Base-by-base conservation (phyloP, 176 grass and related monocot genomes). In the Ensete glaucum region DNA sequence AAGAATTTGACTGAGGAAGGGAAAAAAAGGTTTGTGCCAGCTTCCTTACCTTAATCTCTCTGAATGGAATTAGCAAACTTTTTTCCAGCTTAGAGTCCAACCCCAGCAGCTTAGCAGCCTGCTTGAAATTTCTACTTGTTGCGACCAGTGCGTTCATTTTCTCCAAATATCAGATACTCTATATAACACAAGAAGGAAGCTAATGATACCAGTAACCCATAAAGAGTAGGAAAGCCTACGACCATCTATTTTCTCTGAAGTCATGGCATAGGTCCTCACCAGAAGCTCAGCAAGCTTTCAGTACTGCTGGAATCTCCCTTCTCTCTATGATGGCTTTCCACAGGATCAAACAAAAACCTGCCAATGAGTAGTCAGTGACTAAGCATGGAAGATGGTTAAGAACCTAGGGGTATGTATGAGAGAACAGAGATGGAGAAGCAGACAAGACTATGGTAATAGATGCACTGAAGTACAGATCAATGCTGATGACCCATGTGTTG, bases 31-130 rank as follows among this genome's bases (percentile, higher is more conserved):
- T 50, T 48, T 52, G 16, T 50, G 34, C 23, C 17, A 17, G 11
- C 6, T 52, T 48, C 21, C 19, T 52, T 53, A 77, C 75, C 75
- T 77, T 77, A 60, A 77, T 77, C 21, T 77, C 75, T 15, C 75
- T 63, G 49, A 77, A 77, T 77, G 75, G 75, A 50, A 77, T 77
- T 60, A 77, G 75, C 60, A 77, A 77, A 53, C 75, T 77, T 20
- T 64, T 77, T 77, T 77, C 75, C 48, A 77, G 60, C 27, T 65
- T 77, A 52, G 75, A 53, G 60, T 77, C 75, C 58, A 77, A 77
- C 6, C 75, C 60, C 43, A 77, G 75, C 3, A 77, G 75, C 59
- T 64, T 77, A 66, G 75, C 59, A 26, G 75, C 75, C 17, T 53
- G 75, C 20, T 77, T 77, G 75, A 77, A 77, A 77, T 77, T 77